Evolutionary conservation across 345 rosid species (phyloP), one percentile per base, ranked within the genome.

Genomic region (Eucalyptus pumila): DNA sequence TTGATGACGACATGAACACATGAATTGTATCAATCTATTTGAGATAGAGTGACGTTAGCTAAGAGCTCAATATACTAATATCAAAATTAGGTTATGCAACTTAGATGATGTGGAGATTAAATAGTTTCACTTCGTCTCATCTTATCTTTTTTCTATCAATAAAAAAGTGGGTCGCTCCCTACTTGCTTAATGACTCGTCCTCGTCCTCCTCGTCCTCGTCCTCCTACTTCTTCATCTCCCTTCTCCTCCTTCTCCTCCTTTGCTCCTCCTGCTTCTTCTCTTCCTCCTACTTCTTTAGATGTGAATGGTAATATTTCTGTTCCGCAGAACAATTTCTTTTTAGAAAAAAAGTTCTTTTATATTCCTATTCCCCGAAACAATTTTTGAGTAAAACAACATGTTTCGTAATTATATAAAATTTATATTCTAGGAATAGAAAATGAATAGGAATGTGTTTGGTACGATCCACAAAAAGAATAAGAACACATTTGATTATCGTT

Each of bases 401-500:
- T 50, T 50, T 15, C 0, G 52, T 50, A 50, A 6, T 0, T 50
- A 50, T 50, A 50, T 50, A 50, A 50, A 50, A 50, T 50, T 50
- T 50, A 0, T 16, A 50, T 50, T 50, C 0, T 50, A 0, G 4
- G 0, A 50, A 50, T 6, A 15, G 2, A 50, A 50, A 50, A 15
- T 6, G 0, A 50, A 50, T 50, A 6, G 0, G 8, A 50, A 15
- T 50, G 1, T 50, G 52, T 50, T 50, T 50, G 21, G 52, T 50
- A 50, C 0, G 4, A 16, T 15, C 0, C 21, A 16, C 2, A 50
- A 0, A 50, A 50, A 50, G 4, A 50, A 50, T 15, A 50, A 16
- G 3, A 15, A 50, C 0, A 0, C 52, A 1, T 50, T 15, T 50
- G 52, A 50, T 6, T 6, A 2, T 0, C 3, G 0, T 1, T 0